Conservation (phyloP, 2,329 filamentous ascomycete genomes). For the Xylaria hypoxylon region DNA sequence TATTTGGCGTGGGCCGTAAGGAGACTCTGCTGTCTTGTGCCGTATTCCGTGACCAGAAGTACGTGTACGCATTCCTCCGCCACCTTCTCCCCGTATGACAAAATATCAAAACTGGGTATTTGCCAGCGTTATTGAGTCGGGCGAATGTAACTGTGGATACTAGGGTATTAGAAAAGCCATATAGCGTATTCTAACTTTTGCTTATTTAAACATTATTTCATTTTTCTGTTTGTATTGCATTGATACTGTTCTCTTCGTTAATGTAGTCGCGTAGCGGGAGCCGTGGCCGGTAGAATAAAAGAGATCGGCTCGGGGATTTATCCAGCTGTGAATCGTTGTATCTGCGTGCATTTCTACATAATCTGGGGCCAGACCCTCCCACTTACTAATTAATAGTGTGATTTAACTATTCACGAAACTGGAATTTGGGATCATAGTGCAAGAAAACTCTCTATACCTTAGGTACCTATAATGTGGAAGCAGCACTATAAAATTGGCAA, state of each 20-base stretch:
- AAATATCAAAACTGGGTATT: too few species aligned
- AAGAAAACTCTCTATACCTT: too few species aligned
- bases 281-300: slow-evolving; percentile 10
- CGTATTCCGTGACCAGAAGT: slow-evolving; percentile 4
- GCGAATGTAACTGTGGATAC: not conserved
- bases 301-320: slow-evolving; percentile 5
- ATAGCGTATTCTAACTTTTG: not conserved
- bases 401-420: not conserved
- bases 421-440: too few species aligned
- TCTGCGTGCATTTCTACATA: not conserved
- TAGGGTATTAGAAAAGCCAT: not conserved
- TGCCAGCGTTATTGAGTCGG: not conserved
- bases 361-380: not conserved
- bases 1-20: not conserved
- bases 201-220: not conserved
- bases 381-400: not conserved
- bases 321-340: slow-evolving; percentile 11
- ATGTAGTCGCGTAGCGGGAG: not conserved
- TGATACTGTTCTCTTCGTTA: not conserved
- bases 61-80: not conserved
- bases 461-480: too few species aligned
- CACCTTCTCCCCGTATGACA: not conserved
- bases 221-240: not conserved
- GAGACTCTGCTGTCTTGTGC: not conserved
- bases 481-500: too few species aligned